Conservation (phyloP, 2,329 filamentous ascomycete species). For the Blumeria hordei region DNA sequence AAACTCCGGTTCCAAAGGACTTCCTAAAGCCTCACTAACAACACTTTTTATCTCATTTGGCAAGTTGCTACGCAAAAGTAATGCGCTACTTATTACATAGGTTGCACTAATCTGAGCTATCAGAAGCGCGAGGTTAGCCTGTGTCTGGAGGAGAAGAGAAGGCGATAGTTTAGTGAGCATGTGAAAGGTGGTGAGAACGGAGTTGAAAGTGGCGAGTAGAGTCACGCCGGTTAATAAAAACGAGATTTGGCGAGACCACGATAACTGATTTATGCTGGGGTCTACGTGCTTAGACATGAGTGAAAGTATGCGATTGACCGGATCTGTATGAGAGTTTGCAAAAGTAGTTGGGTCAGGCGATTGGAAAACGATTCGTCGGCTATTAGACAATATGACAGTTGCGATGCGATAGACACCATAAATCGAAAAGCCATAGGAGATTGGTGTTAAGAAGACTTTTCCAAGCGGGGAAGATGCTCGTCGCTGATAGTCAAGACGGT, state of each 20-base stretch:
- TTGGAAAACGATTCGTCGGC: conserved; percentile 26
- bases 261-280: conserved; percentile 54
- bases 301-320: conserved; percentile 62
- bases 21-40: conserved; percentile 54
- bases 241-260: conserved; percentile 67
- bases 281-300: conserved; percentile 67
- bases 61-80: conserved; percentile 56
- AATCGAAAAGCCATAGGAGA: conserved; percentile 43
- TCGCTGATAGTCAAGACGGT: conserved; percentile 35
- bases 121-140: conserved; percentile 55
- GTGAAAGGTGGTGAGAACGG: conserved; percentile 63
- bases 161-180: conserved; percentile 58
- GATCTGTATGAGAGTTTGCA: conserved; percentile 44
- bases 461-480: conserved; percentile 44
- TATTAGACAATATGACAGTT: conserved; percentile 42
- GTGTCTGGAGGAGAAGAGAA: conserved; percentile 40
- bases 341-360: conserved; percentile 18
- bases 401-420: conserved; percentile 71
- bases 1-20: conserved; percentile 43
- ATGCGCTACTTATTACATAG: conserved; percentile 60
- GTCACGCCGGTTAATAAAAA: conserved; percentile 68
- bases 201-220: conserved; percentile 57
- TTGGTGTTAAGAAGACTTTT: conserved; percentile 33
- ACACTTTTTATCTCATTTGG: conserved; percentile 54
- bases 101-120: conserved; percentile 63